These are phyloP conservation scores for Penicillium aurantiogriseum DNA, from an alignment of 2,329 filamentous ascomycete genomes.

Conservation along the genomic window DNA sequence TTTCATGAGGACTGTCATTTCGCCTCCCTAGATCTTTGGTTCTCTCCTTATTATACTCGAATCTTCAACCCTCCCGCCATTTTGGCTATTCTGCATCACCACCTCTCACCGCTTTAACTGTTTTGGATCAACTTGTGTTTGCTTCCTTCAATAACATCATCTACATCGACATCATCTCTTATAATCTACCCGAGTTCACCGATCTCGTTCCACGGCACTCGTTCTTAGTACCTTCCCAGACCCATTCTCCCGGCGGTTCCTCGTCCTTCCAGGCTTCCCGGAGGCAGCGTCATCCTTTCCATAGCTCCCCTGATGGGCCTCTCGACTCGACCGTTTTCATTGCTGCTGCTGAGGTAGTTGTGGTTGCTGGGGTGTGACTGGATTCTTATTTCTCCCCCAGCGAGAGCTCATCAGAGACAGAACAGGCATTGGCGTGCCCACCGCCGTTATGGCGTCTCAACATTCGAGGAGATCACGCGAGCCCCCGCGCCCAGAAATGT, in stretches of 20 bases:
- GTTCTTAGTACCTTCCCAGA: slow-evolving; percentile 6
- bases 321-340: slow-evolving; percentile 23
- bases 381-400: slow-evolving; percentile 7
- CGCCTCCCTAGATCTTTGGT: slow-evolving; percentile 2
- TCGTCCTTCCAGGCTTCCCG: slow-evolving; percentile 16
- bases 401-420: slow-evolving; percentile 15
- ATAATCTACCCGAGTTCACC: slow-evolving; percentile 8
- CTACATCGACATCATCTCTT: slow-evolving; percentile 2
- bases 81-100: background rate
- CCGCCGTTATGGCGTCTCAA: slow-evolving; percentile 46
- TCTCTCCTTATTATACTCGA: slow-evolving; percentile 5
- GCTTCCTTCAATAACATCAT: slow-evolving; percentile 3
- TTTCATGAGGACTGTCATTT: slow-evolving; percentile 18
- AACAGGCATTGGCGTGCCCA: slow-evolving; percentile 18
- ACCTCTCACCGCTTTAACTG: slow-evolving; percentile 4
- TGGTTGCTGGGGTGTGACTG: slow-evolving; percentile 31
- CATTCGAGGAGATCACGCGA: slow-evolving; percentile 44
- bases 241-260: slow-evolving; percentile 17
- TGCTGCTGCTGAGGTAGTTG: slow-evolving; percentile 38
- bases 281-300: slow-evolving; percentile 10
- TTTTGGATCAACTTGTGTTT: slow-evolving; percentile 6
- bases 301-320: slow-evolving; percentile 37
- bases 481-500: slow-evolving; percentile 34
- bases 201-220: slow-evolving; percentile 19
- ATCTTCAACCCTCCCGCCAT: background rate